Evolutionary conservation across 805 yeast genomes (phyloP), one percentile per base, ranked within the genome.

Genomic region (Tetrapisispora namnaoensis): DNA sequence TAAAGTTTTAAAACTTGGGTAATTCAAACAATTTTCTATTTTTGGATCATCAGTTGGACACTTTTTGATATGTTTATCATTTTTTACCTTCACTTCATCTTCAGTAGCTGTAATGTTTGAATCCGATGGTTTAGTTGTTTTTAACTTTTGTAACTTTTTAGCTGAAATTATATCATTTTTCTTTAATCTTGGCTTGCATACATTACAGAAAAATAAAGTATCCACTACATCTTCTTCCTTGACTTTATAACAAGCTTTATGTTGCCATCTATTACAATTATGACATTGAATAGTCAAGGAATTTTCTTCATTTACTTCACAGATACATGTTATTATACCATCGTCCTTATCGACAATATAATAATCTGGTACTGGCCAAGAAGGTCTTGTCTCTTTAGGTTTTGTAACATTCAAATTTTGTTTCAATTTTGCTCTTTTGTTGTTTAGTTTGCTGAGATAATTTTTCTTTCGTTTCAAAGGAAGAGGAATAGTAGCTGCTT

Each of bases 281-380:
- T 89, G 96, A 69, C 99, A 93, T 68, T 93, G 98, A 53, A 93
- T 86, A 22, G 95, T 90, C 60, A 87, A 83, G 0, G 97, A 97
- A 57, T 91, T 93, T 67, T 88, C 96, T 51, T 87, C 95, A 50
- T 80, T 86, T 56, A 74, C 81, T 1, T 81, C 88, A 72, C 98
- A 91, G 9, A 90, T 79, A 68, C 98, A 91, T 1, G 95, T 87
- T 48, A 91, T 90, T 0, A 80, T 67, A 0, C 96, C 96, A 2
- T 91, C 74, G 62, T 90, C 95, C 4, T 87, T 85, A 54, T 79
- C 87, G 1, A 83, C 89, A 16, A 77, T 76, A 62, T 81, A 84
- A 0, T 76, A 60, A 2, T 63, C 62, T 14, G 72, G 71, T 1
- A 59, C 64, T 1, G 65, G 55, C 64, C 63, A 47, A 50, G 46